These are phyloP conservation scores for Lachancea dasiensis DNA, from an alignment of 805 yeast species.

Conservation along the genomic window DNA sequence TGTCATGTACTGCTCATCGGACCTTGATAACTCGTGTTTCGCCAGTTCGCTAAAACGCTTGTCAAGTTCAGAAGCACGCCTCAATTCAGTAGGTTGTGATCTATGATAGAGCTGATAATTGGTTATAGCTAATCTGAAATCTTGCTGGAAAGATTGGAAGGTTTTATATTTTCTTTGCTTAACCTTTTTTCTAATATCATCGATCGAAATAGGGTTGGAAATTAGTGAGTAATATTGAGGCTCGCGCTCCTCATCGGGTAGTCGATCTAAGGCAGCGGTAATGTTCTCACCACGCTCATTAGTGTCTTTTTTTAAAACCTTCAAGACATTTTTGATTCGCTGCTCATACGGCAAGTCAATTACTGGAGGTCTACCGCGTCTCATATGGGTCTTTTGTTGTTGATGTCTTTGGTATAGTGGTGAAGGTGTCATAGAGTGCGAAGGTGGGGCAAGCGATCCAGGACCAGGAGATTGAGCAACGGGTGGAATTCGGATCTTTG, in stretches of 20 bases:
- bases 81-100: constrained; percentile 49
- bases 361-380: constrained; percentile 34
- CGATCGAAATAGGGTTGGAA: constrained; percentile 57
- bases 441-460: constrained; percentile 6
- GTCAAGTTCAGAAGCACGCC: constrained; percentile 61
- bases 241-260: constrained; percentile 60
- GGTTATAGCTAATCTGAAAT: constrained; percentile 65
- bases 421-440: constrained; percentile 23
- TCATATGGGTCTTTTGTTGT: constrained; percentile 27
- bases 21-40: constrained; percentile 68
- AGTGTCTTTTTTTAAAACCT: constrained; percentile 70
- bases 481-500: constrained; percentile 11
- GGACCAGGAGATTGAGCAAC: constrained; percentile 9
- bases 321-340: constrained; percentile 79
- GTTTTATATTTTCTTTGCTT: constrained; percentile 76
- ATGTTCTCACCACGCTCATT: constrained; percentile 44
- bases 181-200: constrained; percentile 73
- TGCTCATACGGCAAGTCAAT: constrained; percentile 59
- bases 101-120: constrained; percentile 66
- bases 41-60: constrained; percentile 49
- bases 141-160: constrained; percentile 71
- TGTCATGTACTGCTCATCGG: constrained; percentile 69
- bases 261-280: constrained; percentile 66
- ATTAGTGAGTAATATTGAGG: constrained; percentile 44
- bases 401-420: constrained; percentile 19